These are phyloP conservation scores for Megacollybia platyphylla DNA, from an alignment of 1,284 basidiomycete species.

Conservation along the genomic window DNA sequence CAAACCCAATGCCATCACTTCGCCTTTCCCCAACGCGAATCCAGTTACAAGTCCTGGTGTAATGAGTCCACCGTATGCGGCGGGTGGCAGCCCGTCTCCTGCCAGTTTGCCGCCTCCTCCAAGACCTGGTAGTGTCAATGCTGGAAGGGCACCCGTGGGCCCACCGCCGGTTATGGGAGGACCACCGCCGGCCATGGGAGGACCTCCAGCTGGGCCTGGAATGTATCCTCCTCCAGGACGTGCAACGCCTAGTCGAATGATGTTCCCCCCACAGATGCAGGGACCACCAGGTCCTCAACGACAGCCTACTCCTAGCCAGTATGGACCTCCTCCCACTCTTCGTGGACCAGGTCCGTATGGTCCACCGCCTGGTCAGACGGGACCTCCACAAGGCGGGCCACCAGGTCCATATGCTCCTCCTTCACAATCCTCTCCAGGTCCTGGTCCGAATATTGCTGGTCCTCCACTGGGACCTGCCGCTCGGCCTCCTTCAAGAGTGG, in stretches of 20 bases:
- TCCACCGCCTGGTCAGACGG: slow-evolving; percentile 13
- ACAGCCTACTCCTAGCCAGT: slow-evolving; percentile 28
- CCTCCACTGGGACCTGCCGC: slow-evolving; percentile 11
- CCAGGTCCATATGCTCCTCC: slow-evolving; percentile 19
- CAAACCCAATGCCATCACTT: slow-evolving; percentile 66
- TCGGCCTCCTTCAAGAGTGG: slow-evolving; percentile 9
- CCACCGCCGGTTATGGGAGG: slow-evolving; percentile 25
- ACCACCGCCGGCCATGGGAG: slow-evolving; percentile 32
- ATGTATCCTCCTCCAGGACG: slow-evolving; percentile 16
- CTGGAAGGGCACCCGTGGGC: slow-evolving; percentile 20
- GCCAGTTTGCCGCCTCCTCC: slow-evolving; percentile 31
- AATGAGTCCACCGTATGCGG: too few relatives aligned
- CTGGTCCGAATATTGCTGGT: slow-evolving; percentile 12
- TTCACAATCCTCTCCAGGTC: slow-evolving; percentile 7
- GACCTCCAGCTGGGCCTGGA: slow-evolving; percentile 18
- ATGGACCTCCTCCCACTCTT: slow-evolving; percentile 23
- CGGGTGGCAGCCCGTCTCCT: slow-evolving; percentile 15
- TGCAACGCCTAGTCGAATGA: slow-evolving; percentile 13
- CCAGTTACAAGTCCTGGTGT: too few relatives aligned
- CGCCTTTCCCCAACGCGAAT: slow-evolving; percentile 75
- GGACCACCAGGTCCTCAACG: slow-evolving; percentile 13
- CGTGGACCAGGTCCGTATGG: slow-evolving; percentile 20
- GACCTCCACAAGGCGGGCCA: slow-evolving; percentile 9
- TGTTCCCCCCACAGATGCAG: slow-evolving; percentile 24
- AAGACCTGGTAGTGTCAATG: slow-evolving; percentile 25